These are phyloP conservation scores for Alternaria arbusti DNA, from an alignment of 2,329 filamentous ascomycete genomes.

Conservation along the genomic window DNA sequence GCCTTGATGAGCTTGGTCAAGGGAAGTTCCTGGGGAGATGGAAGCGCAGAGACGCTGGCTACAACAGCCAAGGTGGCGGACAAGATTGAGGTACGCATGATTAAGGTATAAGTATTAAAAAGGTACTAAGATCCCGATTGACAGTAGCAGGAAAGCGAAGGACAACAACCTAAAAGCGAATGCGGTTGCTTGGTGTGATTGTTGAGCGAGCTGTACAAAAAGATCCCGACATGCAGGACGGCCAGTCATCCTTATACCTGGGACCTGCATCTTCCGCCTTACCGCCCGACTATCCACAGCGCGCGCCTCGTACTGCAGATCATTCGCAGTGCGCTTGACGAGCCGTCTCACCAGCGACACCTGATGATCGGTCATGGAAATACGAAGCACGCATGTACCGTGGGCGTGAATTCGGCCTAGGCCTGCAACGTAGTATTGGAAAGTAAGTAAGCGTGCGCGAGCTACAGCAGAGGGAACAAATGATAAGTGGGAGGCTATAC, in stretches of 20 bases:
- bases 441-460: conserved; percentile 12
- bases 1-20: conserved; percentile 4
- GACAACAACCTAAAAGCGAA: conserved; percentile 8
- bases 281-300: neutral
- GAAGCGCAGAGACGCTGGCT: conserved; percentile 17
- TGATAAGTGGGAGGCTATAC: conserved; percentile 14
- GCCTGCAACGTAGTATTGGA: conserved; percentile 27
- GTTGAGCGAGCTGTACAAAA: conserved; percentile 10
- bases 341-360: conserved; percentile 11
- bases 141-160: conserved; percentile 13
- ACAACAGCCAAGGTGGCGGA: conserved; percentile 24
- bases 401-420: conserved; percentile 14
- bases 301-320: conserved; percentile 10
- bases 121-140: neutral
- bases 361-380: conserved; percentile 17
- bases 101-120: conserved; percentile 21
- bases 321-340: conserved; percentile 1
- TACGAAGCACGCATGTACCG: conserved; percentile 21
- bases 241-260: conserved; percentile 17
- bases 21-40: conserved; percentile 13
- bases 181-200: neutral
- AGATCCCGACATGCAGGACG: neutral
- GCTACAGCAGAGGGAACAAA: conserved; percentile 7
- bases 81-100: conserved; percentile 22
- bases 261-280: conserved; percentile 6